Evolutionary conservation across 129 eudicot species (phyloP).

Genomic region (Tanacetum coccineum): DNA sequence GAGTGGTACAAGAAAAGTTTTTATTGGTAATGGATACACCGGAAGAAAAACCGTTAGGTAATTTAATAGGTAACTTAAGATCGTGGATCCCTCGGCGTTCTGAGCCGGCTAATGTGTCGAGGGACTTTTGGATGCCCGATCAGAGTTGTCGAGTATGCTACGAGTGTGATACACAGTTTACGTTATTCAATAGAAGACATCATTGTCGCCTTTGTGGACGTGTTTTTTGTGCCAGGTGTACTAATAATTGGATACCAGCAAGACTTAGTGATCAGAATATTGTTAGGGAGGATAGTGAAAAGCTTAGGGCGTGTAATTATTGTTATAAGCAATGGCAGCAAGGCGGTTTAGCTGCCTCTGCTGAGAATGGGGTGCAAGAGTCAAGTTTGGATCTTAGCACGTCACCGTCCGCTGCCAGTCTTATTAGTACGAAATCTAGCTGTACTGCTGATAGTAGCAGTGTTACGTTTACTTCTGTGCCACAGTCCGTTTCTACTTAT

Average conservation of each 20-base stretch:
- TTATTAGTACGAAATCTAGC: constrained; percentile 65
- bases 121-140: constrained; percentile 99
- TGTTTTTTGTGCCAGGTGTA: constrained; percentile 84
- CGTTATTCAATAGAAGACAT: constrained; percentile 76
- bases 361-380: constrained; percentile 53
- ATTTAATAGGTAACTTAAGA: constrained; percentile 52
- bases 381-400: constrained; percentile 41
- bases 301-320: constrained; percentile 80
- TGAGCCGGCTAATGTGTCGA: constrained; percentile 74
- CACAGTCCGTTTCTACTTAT: constrained; percentile 46
- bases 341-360: constrained; percentile 47
- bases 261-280: constrained; percentile 26
- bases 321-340: constrained; percentile 91
- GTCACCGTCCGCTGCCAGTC: constrained; percentile 67
- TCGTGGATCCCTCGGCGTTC: constrained; percentile 74
- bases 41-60: constrained; percentile 49
- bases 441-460: constrained; percentile 70
- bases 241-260: constrained; percentile 71
- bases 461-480: constrained; percentile 53
- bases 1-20: constrained; percentile 45
- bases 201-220: constrained; percentile 92
- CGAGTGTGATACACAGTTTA: constrained; percentile 80
- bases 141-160: constrained; percentile 93
- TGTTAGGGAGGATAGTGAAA: constrained; percentile 55
- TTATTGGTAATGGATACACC: constrained; percentile 52